Evolutionary conservation across 768 basidiomycete genomes (phyloP), one percentile per base, ranked within the genome.

Genomic region (Mycena maculata): DNA sequence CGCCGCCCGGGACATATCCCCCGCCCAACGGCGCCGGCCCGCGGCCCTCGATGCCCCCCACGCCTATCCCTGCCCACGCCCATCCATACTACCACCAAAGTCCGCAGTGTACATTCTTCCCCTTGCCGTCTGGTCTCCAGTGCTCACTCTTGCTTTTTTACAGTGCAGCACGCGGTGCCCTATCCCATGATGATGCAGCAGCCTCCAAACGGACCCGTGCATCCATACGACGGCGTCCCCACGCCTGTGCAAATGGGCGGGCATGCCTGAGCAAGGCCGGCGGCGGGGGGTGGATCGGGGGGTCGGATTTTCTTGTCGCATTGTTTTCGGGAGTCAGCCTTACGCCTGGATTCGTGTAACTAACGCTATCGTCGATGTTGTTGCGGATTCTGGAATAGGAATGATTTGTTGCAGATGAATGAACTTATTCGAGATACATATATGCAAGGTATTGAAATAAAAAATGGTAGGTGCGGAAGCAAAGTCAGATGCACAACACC

Each of bases 161-260:
- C 79, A 95, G 94, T 95, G 76, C 90, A 90, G 78, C 94, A 94
- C 72, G 92, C 94, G 36, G 88, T 92, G 70, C 91, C 92, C 50
- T 95, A 95, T 77, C 90, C 87, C n/a, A 92, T 93, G 91, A 95
- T 95, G 92, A 93, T 94, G 91, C 91, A 89, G 60, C 92, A 91
- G 60, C 90, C 90, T 9, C 89, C 90, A 54, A 86, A 83, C 63
- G 85, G 82, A 47, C 87, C 86, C 42, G 90, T 90, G 68, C 93
- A 93, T 75, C 86, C 85, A 36, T 94, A 94, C 78, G 92, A 94
- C 49, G 88, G 85, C 65, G 87, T 85, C 20, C 87, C 88, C 63
- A 86, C 89, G 36, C 88, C 86, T 27, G 91, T 91, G 58, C 89
- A 83, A 54, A 92, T 94, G 93, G 90, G 91, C 64, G 91, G 91